A percentile compares a stretch with the other conserved stretches of the same genome.
These are phyloP conservation scores for Chaetomium tenue DNA, from an alignment of 495 filamentous ascomycete species.

Conservation along the genomic window DNA sequence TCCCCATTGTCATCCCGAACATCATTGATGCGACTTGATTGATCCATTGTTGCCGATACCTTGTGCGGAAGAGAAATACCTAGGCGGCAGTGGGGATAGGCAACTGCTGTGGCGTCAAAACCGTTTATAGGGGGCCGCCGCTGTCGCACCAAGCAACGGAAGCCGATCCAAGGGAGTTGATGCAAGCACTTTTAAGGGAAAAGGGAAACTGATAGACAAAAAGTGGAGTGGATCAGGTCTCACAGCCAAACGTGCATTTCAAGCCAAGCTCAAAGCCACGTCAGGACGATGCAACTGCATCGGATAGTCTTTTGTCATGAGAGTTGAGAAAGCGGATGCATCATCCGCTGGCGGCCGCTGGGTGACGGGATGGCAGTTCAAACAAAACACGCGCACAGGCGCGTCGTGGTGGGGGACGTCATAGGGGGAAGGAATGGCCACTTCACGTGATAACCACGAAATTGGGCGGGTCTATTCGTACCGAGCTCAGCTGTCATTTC, in stretches of 20 bases:
- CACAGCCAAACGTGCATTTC: neutral
- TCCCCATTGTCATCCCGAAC: constrained; percentile 28
- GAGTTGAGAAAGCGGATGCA: neutral
- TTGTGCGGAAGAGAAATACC: constrained; percentile 15
- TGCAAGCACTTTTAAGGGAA: neutral
- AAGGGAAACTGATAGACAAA: neutral
- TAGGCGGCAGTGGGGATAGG: constrained; percentile 7
- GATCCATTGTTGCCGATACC: constrained; percentile 23
- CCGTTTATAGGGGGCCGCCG: constrained; percentile 3
- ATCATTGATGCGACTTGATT: constrained; percentile 23
- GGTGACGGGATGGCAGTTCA: neutral
- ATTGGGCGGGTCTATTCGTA: neutral
- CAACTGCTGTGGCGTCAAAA: constrained; percentile 1
- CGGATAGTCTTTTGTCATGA: neutral
- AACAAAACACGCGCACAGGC: constrained; percentile 6
- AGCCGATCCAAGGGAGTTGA: too few relatives aligned
- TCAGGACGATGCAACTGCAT: neutral
- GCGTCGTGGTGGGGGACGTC: neutral
- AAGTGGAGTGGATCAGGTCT: neutral
- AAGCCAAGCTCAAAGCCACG: neutral
- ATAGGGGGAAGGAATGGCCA: neutral
- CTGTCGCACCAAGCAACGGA: neutral
- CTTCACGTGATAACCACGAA: neutral
- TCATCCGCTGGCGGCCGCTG: neutral
- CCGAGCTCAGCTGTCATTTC: neutral